Conservation (phyloP, 352 stramenopile species). For the Pythium oligandrum region DNA sequence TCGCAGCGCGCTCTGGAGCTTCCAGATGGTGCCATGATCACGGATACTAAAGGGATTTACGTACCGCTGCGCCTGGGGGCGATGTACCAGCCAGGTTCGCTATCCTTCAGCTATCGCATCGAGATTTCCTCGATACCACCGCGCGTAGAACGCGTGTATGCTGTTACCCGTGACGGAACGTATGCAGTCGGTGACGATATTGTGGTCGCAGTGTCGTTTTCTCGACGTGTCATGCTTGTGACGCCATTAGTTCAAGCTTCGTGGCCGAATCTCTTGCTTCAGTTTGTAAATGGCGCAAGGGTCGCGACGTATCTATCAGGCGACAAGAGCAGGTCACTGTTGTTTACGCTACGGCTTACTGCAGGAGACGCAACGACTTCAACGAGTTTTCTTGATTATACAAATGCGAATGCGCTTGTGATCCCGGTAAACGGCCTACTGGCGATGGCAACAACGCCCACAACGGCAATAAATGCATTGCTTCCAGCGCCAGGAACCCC, state of each 20-base stretch:
- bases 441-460: conserved; percentile 39
- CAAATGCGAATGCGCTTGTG: conserved; percentile 24
- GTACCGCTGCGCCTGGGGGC: conserved; percentile 41
- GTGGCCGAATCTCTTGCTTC: conserved; percentile 26
- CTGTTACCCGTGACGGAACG: conserved; percentile 18
- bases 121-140: conserved; percentile 39
- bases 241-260: not conserved
- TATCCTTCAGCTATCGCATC: conserved; percentile 43
- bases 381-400: conserved; percentile 31
- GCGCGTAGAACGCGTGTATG: conserved; percentile 32
- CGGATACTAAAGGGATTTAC: conserved; percentile 31
- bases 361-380: conserved; percentile 22
- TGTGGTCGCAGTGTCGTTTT: conserved; percentile 42
- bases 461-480: conserved; percentile 17
- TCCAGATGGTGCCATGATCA: conserved; percentile 40
- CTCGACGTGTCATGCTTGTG: conserved; percentile 21
- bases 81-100: conserved; percentile 23
- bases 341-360: conserved; percentile 38
- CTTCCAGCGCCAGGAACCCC: conserved; percentile 27
- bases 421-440: conserved; percentile 23
- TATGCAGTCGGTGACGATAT: conserved; percentile 52
- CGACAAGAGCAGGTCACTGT: conserved; percentile 22
- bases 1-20: conserved; percentile 44
- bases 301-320: conserved; percentile 40
- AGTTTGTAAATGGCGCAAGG: conserved; percentile 24